Base-by-base conservation (phyloP, 225 moss, liverwort and hornwort species). In the Thuidium tamariscinum region DNA sequence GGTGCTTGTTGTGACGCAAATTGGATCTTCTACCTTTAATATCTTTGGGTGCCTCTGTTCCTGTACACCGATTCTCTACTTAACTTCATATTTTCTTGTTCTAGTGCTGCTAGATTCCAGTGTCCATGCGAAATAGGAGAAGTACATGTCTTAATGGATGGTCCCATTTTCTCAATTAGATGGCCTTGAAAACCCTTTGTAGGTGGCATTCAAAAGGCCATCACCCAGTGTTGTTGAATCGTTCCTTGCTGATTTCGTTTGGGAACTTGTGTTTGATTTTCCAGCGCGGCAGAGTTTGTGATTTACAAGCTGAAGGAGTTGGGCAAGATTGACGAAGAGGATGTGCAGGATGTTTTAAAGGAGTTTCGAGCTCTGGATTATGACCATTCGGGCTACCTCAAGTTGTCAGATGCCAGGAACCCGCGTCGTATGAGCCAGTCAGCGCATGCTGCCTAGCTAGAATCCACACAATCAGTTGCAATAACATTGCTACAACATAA, bases 231-330 rank as follows among this genome's bases (percentile, higher is more conserved):
- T 14, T 66, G 65, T 57, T 68, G 36, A 34, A 39, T 67, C 30
- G 48, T 80, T 46, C n/a, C 54, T 30, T 60, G 22, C 68, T 80
- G 25, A 61, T 78, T 70, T 85, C 8, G 19, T 29, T 51, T n/a
- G 67, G 30, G 39, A 83, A 66, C 18, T 48, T 87, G 87, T 84
- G 55, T 52, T 22, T 80, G 88, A 59, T 77, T 77, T 61, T 91
- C 66, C 86, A 94, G 93, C 75, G 90, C 92, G 23, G 75, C 93
- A 19, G 97, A 98, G 84, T 97, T 95, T 83, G 92, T 90, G 27
- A 90, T 95, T 76, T 95, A 87, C 82, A 98, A 98, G 91, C 90
- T 98, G 78, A 95, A 96, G 88, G 97, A 98, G 95, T 36, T 94
- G 27, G 96, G 96, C 52, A 96, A 95, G 87, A 87, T 96, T 46